phyloP scores from a whole-genome alignment of 192 early-diverging fungal genomes.

The Backusella mclennaniae region DNA sequence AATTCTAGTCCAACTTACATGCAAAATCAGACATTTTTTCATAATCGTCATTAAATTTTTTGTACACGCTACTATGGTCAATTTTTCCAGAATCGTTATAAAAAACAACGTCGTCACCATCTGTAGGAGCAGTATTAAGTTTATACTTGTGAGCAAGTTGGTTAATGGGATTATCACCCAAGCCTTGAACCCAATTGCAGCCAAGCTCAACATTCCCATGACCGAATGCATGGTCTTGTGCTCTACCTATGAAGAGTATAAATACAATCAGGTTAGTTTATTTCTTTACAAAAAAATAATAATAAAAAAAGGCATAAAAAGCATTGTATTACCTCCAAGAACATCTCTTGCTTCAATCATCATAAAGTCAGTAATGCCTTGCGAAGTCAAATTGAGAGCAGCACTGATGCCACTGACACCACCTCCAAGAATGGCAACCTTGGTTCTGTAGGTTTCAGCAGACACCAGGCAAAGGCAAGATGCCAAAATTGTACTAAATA shows the following conservation, averaged over 20 bases:
- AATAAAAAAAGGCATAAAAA: not conserved
- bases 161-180: conserved; percentile 36
- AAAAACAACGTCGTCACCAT: conserved; percentile 29
- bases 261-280: not conserved
- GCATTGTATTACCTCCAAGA: conserved; percentile 22
- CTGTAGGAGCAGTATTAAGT: conserved; percentile 10
- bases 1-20: conserved; percentile 11
- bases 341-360: conserved; percentile 36
- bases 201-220: conserved; percentile 31
- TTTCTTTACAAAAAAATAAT: not conserved
- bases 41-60: conserved; percentile 19
- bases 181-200: conserved; percentile 41
- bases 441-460: conserved; percentile 15
- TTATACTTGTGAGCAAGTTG: conserved; percentile 29
- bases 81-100: conserved; percentile 29
- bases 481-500: not conserved
- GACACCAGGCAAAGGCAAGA: not conserved
- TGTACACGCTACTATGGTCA: conserved; percentile 10
- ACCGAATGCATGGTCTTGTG: conserved; percentile 30
- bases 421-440: conserved; percentile 43
- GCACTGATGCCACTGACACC: conserved; percentile 40
- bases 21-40: conserved; percentile 4
- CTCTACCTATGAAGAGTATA: conserved; percentile 16
- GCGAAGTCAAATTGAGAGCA: conserved; percentile 27
- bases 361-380: conserved; percentile 35